Base-by-base conservation (phyloP, 228 moss, liverwort and hornwort species). In the Sphagnum magellanicum region DNA sequence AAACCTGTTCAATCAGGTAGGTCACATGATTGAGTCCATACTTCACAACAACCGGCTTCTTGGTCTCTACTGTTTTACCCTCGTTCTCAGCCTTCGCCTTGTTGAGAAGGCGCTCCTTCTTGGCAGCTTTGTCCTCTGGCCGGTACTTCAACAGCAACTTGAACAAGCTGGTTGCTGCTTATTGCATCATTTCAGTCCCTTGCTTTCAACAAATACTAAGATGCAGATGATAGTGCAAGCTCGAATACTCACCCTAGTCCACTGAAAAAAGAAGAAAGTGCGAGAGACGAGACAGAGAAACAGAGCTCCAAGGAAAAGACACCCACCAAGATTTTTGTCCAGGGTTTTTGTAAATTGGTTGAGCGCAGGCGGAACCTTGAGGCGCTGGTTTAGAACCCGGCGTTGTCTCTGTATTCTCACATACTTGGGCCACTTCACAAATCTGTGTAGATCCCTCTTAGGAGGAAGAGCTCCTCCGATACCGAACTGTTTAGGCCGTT, bases 31-130 rank as follows among this genome's bases (percentile, higher is more conserved):
- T 96, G 76, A 96, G 86, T 16, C 95, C 95, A 66, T 86, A 96
- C 70, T 96, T 96, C 65, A 96, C 95, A 32, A 96, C 92, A 50
- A 96, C 84, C 11, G 95, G 92, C 79, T 96, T 96, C 81, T 96
- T 96, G 4, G 90, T 86, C 70, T 96, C 95, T 10, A 96, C 67
- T 4, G 88, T 89, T 87, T 96, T 96, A 50, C 92, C 96, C 66
- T 89, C 91, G 1, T 89, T 72, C 77, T 96, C 92, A 5, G 92
- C 96, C 68, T 84, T 74, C 0, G 96, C 96, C 79, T 96, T 96
- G 74, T 88, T 92, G 52, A 92, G 52, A 59, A 96, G 96, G 4
- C 92, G 85, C 73, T 96, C 92, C 79, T 96, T 96, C 89, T 92
- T 96, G 6, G 91, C 88, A 14, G 89, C 91, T 80, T 92, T 96